A percentile compares a stretch with the other conserved stretches of the same genome.
phyloP scores from a whole-genome alignment of 805 yeast genomes.

The Candida boidinii region DNA sequence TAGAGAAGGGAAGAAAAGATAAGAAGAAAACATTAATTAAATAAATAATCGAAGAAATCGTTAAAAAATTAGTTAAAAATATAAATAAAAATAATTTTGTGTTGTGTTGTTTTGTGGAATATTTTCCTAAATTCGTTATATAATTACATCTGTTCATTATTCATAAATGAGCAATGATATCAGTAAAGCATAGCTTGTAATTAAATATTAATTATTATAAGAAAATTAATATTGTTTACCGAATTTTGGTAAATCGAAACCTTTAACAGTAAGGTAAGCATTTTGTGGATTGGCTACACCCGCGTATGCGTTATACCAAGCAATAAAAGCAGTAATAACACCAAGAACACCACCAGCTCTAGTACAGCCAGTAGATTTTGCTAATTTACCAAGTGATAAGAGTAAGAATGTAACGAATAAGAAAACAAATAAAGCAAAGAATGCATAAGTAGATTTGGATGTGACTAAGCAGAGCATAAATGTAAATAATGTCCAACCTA shows the following conservation, averaged over 20 bases:
- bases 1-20: no score
- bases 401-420: slow-evolving; percentile 47
- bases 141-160: no score
- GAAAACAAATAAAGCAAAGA: slow-evolving; percentile 44
- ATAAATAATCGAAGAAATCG: no score
- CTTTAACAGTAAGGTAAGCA: slow-evolving; percentile 39
- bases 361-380: slow-evolving; percentile 28
- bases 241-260: slow-evolving; percentile 21
- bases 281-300: slow-evolving; percentile 61
- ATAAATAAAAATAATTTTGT: no score
- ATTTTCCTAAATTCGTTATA: no score
- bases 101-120: no score
- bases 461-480: slow-evolving; percentile 49
- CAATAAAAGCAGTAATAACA: slow-evolving; percentile 48
- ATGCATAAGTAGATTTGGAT: slow-evolving; percentile 44
- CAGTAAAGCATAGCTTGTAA: no score
- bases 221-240: slow-evolving; percentile 9
- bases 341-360: slow-evolving; percentile 63
- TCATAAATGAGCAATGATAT: no score
- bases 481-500: slow-evolving; percentile 61
- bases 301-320: slow-evolving; percentile 66
- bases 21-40: no score
- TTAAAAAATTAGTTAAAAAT: no score
- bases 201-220: no score
- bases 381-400: slow-evolving; percentile 42